Conservation (phyloP, 306 rosid genomes). For the Inga oerstediana region DNA sequence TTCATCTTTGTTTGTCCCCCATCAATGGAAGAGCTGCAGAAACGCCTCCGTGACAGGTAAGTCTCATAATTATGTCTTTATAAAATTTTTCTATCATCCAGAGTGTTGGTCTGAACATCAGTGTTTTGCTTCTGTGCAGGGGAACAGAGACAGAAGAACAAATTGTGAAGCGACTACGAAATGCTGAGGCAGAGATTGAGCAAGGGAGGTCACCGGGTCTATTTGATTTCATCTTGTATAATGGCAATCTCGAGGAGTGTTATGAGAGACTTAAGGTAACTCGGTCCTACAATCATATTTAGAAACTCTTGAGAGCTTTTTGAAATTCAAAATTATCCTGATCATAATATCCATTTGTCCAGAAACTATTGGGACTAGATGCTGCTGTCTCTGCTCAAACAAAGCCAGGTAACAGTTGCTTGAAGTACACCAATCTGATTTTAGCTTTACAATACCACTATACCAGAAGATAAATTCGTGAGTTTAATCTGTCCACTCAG, state of each 20-base stretch:
- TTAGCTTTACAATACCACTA: not conserved
- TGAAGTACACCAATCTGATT: not conserved
- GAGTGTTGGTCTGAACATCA: slow-evolving; percentile 23
- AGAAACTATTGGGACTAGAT: slow-evolving; percentile 82
- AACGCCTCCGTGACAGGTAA: slow-evolving; percentile 96
- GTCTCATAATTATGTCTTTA: slow-evolving; percentile 15
- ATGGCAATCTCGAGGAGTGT: slow-evolving; percentile 79
- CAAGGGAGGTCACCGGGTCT: slow-evolving; percentile 71
- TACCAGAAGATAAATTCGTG: slow-evolving; percentile 16
- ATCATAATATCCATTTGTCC: slow-evolving; percentile 40
- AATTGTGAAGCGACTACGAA: slow-evolving; percentile 74
- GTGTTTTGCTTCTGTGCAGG: slow-evolving; percentile 46
- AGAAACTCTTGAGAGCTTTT: not conserved
- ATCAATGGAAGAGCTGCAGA: slow-evolving; percentile 85
- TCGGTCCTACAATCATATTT: not conserved
- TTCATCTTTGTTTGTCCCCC: slow-evolving; percentile 88
- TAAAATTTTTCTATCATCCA: slow-evolving; percentile 15
- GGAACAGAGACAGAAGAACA: slow-evolving; percentile 96
- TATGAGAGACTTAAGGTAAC: slow-evolving; percentile 73
- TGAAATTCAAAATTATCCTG: slow-evolving; percentile 49
- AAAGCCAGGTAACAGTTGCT: slow-evolving; percentile 55
- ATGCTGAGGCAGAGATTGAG: slow-evolving; percentile 83
- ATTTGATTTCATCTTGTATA: slow-evolving; percentile 72
- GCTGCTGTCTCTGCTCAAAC: slow-evolving; percentile 37
- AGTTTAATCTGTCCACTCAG: slow-evolving; percentile 36